Evolutionary conservation across 2,329 filamentous ascomycete genomes (phyloP), one percentile per base, ranked within the genome.

Genomic region (Alternaria sp.): DNA sequence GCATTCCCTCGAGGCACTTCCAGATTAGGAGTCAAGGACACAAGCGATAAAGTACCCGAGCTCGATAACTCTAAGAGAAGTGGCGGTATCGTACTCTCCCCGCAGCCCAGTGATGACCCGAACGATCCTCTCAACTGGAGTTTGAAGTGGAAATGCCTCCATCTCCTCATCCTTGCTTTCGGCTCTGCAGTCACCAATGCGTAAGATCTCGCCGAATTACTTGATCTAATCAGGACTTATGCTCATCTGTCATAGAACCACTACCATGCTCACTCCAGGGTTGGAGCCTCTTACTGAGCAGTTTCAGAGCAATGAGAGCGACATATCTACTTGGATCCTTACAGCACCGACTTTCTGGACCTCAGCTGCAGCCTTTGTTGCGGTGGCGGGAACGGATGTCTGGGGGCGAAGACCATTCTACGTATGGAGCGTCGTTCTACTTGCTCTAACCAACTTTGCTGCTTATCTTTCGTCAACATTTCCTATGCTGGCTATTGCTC

Each of bases 51-150:
- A n/a, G 20, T 51, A 20, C 51, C 45, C 22, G 63, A 63, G 32
- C 27, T 43, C 6, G 60, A 57, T n/a, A 56, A n/a, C 2, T 48
- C 36, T 8, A 66, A 66, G 28, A 57, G 53, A 20, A 8, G 25
- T 7, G 57, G 61, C 45, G 49, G 27, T 32, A 28, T 48, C 14
- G 36, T 59, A 5, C 54, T 61, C 25, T 59, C 54, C 20, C 49
- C 55, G 22, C 48, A 58, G 50, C 55, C 55, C 14, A 53, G 48
- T 40, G 49, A 53, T n/a, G 55, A 58, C 12, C 55, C 55, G 34
- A 64, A 66, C 22, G 61, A 66, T 40, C 61, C 63, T 45, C 52
- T 66, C 8, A 66, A 66, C 41, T 66, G 61, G 63, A 34, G 54
- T 25, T 22, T 59, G 28, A 57, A 25, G 45, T 66, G 57, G 57